These are phyloP conservation scores for Claviceps sp. DNA, from an alignment of 2,329 filamentous ascomycete genomes.

Conservation along the genomic window DNA sequence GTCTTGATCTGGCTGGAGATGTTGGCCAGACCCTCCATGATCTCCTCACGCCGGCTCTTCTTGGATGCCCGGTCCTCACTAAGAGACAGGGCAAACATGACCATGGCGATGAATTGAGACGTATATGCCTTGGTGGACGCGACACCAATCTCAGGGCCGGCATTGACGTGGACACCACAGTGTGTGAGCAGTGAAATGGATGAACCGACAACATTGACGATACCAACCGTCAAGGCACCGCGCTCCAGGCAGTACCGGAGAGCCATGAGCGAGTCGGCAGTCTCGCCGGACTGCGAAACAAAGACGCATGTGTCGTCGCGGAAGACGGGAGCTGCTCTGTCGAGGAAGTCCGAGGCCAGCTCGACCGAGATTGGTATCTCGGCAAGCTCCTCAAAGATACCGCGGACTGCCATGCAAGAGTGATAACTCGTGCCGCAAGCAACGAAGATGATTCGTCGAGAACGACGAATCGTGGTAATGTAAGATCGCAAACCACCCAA, in stretches of 20 bases:
- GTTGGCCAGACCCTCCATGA: conserved; percentile 82
- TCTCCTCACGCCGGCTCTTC: conserved; percentile 79
- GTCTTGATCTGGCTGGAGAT: conserved; percentile 86
- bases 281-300: conserved; percentile 97
- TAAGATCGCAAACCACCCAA: conserved; percentile 93
- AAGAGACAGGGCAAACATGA: conserved; percentile 96
- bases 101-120: conserved; percentile 98
- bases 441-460: conserved; percentile 96
- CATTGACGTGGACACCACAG: conserved; percentile 99
- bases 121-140: conserved; percentile 99
- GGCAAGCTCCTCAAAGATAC: conserved; percentile 92
- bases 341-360: conserved; percentile 94
- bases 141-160: conserved; percentile 95
- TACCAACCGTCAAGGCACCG: conserved; percentile 90
- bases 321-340: conserved; percentile 94
- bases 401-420: conserved; percentile 98
- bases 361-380: conserved; percentile 97
- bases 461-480: conserved; percentile 90
- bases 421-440: conserved; percentile 97
- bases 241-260: conserved; percentile 97
- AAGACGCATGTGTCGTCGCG: conserved; percentile 98
- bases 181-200: conserved; percentile 98
- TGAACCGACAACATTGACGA: conserved; percentile 96
- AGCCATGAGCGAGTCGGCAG: conserved; percentile 92
- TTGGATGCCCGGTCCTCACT: conserved; percentile 96